Evolutionary conservation across 1,284 basidiomycete genomes (phyloP), one percentile per base, ranked within the genome.

Genomic region (Tremellales sp.): DNA sequence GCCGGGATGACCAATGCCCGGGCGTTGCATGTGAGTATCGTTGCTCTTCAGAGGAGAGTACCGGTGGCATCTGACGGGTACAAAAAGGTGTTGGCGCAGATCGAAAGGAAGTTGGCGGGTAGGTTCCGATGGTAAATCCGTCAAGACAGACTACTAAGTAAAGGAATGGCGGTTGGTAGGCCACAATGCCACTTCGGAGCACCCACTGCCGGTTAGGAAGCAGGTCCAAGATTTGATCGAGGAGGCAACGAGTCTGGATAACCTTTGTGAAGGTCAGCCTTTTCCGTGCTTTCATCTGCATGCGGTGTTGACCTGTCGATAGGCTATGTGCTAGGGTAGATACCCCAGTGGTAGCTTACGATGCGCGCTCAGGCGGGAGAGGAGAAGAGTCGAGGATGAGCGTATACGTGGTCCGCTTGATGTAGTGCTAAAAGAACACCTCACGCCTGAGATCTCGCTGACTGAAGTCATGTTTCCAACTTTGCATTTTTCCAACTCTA

Each of bases 201-300:
- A 58, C 34, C 54, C 55, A 3, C 24, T 61, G n/a, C 42, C 48
- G 9, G 85, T 93, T 14, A 74, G 78, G 27, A 79, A 77, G 14
- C 91, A 95, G 69, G 89, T 93, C 3, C 87, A 91, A 61, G 85
- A 85, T 66, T 76, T 97, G 47, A 93, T 95, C 56, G 78, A 83
- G 50, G 88, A 94, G 68, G 88, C 92, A 2, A 93, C 87, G 7
- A 84, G 86, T 19, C 74, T 93, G 28, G 87, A 91, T 69, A 94
- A 94, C 67, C 79, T 95, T 2, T 54, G 60, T 1, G 66, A 71
- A 53, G 68, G 68, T 63, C 25, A 53, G 59, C 50, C 3, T 42
- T 36, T 36, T 19, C 8, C 5, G 8, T 1, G 24, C 29, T 7
- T 6, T 22, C 8, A 29, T 35, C 12, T 28, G 19, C 7, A 25